Conservation (phyloP, 73 alveolate species). For the Paraurostyla sp. region DNA sequence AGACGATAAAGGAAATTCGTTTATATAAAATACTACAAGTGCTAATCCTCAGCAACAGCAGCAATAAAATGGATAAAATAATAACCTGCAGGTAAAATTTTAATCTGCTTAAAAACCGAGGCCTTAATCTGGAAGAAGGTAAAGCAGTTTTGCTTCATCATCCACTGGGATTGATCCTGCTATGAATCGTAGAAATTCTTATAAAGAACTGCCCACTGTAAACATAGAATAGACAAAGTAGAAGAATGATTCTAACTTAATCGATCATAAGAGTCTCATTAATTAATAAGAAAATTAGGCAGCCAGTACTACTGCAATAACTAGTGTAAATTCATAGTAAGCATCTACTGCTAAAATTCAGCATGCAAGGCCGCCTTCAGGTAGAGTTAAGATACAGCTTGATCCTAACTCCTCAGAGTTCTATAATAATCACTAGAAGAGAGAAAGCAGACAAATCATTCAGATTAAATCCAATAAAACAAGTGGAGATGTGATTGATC, state of each 20-base stretch:
- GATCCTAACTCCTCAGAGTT: constrained; percentile 56
- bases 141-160: no score
- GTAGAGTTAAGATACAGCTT: constrained; percentile 44
- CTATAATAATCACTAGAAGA: not conserved
- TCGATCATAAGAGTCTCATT: not conserved
- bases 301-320: not conserved
- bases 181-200: not conserved
- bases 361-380: constrained; percentile 49
- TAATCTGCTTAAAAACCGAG: no score
- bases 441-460: not conserved
- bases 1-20: no score
- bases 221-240: no score
- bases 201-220: no score
- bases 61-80: no score
- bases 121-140: no score
- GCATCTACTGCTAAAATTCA: not conserved
- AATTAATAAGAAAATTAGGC: not conserved
- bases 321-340: no score
- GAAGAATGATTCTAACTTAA: not conserved
- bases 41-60: no score
- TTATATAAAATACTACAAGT: no score
- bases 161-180: no score
- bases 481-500: not conserved
- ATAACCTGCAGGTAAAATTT: no score
- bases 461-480: not conserved